Percentiles rank a stretch among this genome's conserved stretches.
phyloP scores from a whole-genome alignment of 495 filamentous ascomycete genomes.

The Neurospora sp. region DNA sequence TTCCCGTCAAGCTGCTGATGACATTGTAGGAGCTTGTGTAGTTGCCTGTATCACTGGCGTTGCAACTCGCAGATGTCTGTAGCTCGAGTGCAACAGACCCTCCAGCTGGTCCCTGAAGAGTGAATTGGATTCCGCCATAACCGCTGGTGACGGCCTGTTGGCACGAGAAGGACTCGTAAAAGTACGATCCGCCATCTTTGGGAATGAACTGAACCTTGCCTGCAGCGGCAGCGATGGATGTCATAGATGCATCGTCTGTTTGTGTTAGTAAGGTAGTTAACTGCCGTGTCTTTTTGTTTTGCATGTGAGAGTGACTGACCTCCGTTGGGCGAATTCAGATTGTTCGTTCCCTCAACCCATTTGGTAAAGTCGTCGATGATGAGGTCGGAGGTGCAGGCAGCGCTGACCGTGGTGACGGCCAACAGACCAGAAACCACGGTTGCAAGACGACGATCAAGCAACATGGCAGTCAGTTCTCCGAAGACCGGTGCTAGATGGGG shows the following conservation, averaged over 20 bases:
- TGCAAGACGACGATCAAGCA: constrained; percentile 14
- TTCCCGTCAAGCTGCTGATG: constrained; percentile 39
- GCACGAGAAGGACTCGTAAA: constrained; percentile 48
- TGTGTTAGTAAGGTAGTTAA: constrained; percentile 1
- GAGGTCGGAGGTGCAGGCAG: constrained; percentile 40
- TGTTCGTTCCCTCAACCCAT: constrained; percentile 41
- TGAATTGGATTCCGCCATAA: constrained; percentile 46
- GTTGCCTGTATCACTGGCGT: constrained; percentile 11
- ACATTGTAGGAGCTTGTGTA: constrained; percentile 40
- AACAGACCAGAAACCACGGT: constrained; percentile 18
- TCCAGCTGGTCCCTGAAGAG: constrained; percentile 42
- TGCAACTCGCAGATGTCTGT: constrained; percentile 40
- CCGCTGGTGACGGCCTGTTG: constrained; percentile 31
- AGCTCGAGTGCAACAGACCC: constrained; percentile 42
- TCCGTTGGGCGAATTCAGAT: constrained; percentile 38
- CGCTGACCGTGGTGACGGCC: constrained; percentile 12
- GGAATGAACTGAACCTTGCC: constrained; percentile 44
- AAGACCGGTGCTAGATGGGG: constrained; percentile 1
- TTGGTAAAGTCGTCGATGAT: constrained; percentile 49
- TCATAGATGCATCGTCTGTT: constrained; percentile 49
- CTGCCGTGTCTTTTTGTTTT: too few relatives aligned
- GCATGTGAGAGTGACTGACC: constrained; percentile 12
- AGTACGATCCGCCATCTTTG: constrained; percentile 38
- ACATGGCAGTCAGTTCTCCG: constrained; percentile 7
- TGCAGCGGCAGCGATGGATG: constrained; percentile 33